Evolutionary conservation across 441 rosid genomes (phyloP), one percentile per base, ranked within the genome.

Genomic region (Daphne laureola): DNA sequence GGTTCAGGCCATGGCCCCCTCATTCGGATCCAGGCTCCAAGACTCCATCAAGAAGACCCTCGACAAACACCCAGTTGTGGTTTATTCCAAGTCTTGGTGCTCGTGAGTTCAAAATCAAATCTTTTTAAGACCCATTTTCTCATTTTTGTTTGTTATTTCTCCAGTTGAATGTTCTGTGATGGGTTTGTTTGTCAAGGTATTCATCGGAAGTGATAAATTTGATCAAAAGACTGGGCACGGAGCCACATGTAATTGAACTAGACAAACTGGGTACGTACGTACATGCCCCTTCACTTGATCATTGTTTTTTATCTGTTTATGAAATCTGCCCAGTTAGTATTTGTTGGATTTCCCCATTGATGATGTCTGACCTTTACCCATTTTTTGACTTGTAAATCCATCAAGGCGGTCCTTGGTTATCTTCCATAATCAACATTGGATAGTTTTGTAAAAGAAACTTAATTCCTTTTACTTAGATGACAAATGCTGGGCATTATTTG

Each of bases 41-140:
- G 96, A 79, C 55, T 72, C 54, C 35, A 73, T 92, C 17, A 86
- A 68, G 75, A 86, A 68, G 71, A 86, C 91, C 0, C 82, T 88
- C n/a, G 54, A 54, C 49, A 82, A 82, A 35, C 84, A 92, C 66
- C 76, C 80, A 25, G 96, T 84, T 43, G 98, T 92, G 41, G 83
- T 92, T 55, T 92, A 92, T 80, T 92, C 98, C 62, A 92, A 88
- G 70, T 64, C 73, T 60, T 92, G 98, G 98, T 92, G 98, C 83
- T 84, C 96, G 96, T 92, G 71, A 48, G 98, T 91, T 51, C 53
- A 55, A 46, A 51, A 46, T 65, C 54, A 62, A 55, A 40, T 46
- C n/a, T 31, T 21, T 8, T 0, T 0, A 31, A 31, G 5, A 31
- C 38, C 38, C 38, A 6, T 11, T 14, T 58, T 38, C 64, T 25